phyloP scores from a whole-genome alignment of 148 eudicot genomes.

The Linanthus parryae region DNA sequence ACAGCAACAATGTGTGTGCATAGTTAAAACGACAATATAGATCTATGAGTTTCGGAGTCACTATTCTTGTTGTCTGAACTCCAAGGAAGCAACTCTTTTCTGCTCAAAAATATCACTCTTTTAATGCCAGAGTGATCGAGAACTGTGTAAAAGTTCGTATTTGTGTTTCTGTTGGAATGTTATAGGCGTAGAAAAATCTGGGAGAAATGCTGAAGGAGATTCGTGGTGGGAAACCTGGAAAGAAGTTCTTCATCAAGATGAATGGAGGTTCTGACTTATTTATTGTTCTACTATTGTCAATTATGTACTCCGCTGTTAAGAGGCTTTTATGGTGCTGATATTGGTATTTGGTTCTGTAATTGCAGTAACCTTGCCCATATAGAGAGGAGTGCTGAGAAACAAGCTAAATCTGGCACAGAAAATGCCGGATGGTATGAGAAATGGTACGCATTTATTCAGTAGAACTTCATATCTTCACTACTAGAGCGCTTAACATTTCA shows the following conservation, averaged over 20 bases:
- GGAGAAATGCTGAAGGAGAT: conserved; percentile 93
- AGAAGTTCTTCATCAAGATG: conserved; percentile 97
- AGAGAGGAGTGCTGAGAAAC: conserved; percentile 96
- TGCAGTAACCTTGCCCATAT: conserved; percentile 92
- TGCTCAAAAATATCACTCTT: background rate
- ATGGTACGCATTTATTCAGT: conserved; percentile 48
- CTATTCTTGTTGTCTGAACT: no score
- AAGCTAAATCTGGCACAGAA: conserved; percentile 95
- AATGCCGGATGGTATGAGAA: conserved; percentile 99
- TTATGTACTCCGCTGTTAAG: no score
- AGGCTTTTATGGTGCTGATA: background rate
- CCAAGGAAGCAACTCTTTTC: no score
- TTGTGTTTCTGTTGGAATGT: conserved; percentile 4
- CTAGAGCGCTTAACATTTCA: no score
- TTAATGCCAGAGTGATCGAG: background rate
- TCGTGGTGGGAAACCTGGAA: conserved; percentile 99
- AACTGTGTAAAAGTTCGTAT: conserved; percentile 4
- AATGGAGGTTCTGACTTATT: no score
- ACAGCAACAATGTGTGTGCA: no score
- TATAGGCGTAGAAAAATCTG: conserved; percentile 92
- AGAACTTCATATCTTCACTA: background rate
- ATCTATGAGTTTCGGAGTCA: no score
- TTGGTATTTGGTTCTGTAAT: background rate
- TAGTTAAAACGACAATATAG: no score
- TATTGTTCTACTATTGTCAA: conserved; percentile 2